phyloP scores from a whole-genome alignment of 2,329 filamentous ascomycete species.

The Periglandula ipomoeae region DNA sequence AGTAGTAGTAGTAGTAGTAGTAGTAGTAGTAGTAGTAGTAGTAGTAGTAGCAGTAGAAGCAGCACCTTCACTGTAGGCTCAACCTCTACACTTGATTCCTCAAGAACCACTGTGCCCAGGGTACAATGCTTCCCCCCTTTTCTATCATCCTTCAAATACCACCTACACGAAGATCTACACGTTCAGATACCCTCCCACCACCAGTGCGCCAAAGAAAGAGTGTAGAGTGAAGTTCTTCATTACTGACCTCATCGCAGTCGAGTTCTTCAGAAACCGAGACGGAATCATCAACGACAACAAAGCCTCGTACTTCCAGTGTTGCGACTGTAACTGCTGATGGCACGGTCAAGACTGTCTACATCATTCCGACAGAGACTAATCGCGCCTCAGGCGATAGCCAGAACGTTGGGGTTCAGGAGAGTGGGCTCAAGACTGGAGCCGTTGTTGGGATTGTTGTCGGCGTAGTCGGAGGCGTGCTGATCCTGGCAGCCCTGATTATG shows the following conservation, averaged over 20 bases:
- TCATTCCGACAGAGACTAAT: constrained; percentile 31
- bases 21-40: constrained; percentile 4
- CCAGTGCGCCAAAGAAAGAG: neutral
- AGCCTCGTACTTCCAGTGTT: constrained; percentile 20
- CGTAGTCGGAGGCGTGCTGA: constrained; percentile 34
- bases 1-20: constrained; percentile 7
- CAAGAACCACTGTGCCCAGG: neutral
- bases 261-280: neutral
- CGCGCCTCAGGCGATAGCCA: constrained; percentile 10
- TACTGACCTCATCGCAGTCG: neutral
- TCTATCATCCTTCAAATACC: neutral
- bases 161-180: neutral
- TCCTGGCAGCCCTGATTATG: constrained; percentile 25
- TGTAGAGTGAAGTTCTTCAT: neutral
- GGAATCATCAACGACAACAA: neutral
- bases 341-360: constrained; percentile 44
- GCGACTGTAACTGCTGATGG: constrained; percentile 46
- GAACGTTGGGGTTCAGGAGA: constrained; percentile 11
- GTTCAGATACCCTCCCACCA: neutral
- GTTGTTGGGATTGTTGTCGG: constrained; percentile 46
- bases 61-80: constrained; percentile 29
- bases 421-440: constrained; percentile 33
- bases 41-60: constrained; percentile 11
- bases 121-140: neutral
- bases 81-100: constrained; percentile 8